A percentile compares a stretch with the other conserved stretches of the same genome.
Conservation (phyloP, 148 eudicot species). For the Pouteria glomerata region DNA sequence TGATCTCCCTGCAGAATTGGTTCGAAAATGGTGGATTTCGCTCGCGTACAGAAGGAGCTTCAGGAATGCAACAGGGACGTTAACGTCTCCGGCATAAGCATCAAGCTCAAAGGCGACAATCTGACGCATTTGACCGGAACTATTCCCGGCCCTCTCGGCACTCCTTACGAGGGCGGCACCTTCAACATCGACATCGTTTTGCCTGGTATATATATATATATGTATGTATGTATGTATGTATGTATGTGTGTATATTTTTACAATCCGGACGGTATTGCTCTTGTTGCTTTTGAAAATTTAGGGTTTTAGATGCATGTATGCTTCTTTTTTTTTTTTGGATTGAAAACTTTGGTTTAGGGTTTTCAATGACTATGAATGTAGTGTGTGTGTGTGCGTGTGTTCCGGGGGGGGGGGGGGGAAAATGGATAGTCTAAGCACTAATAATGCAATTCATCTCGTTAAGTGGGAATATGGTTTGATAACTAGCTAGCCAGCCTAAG, state of each 20-base stretch:
- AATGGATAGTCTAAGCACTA: too few relatives aligned
- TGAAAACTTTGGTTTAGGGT: too few relatives aligned
- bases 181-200: slow-evolving; percentile 69
- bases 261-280: too few relatives aligned
- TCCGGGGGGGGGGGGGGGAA: too few relatives aligned
- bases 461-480: neutral
- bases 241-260: too few relatives aligned
- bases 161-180: slow-evolving; percentile 82
- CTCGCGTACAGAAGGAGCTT: slow-evolving; percentile 71
- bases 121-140: slow-evolving; percentile 61
- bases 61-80: slow-evolving; percentile 63
- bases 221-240: neutral
- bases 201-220: slow-evolving; percentile 34
- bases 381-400: too few relatives aligned
- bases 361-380: too few relatives aligned
- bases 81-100: slow-evolving; percentile 47
- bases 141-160: slow-evolving; percentile 68
- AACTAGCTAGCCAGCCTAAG: neutral
- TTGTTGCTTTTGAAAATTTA: too few relatives aligned
- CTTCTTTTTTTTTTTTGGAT: too few relatives aligned
- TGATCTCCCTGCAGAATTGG: neutral
- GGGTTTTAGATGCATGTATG: too few relatives aligned
- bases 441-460: neutral
- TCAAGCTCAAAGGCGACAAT: slow-evolving; percentile 45
- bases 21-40: slow-evolving; percentile 55